Evolutionary conservation across 2,329 filamentous ascomycete genomes (phyloP).

Genomic region (Sphaerulina musiva): DNA sequence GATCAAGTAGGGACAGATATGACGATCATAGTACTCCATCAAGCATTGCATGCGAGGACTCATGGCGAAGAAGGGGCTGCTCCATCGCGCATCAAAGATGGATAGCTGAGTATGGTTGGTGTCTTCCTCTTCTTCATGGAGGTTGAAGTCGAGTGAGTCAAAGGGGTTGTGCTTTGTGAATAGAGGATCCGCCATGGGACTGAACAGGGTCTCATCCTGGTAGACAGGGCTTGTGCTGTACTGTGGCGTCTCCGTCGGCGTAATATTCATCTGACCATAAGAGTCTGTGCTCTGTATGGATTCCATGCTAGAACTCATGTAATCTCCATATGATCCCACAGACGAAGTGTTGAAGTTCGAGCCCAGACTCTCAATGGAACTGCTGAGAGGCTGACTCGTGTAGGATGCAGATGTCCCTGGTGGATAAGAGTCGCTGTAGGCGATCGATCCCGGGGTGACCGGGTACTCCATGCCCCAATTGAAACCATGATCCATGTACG

Average conservation of each 20-base stretch:
- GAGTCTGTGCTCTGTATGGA: slow-evolving; percentile 37
- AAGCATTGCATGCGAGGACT: slow-evolving; percentile 78
- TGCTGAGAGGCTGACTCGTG: slow-evolving; percentile 17
- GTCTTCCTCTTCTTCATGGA: slow-evolving; percentile 22
- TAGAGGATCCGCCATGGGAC: slow-evolving; percentile 20
- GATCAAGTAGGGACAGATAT: slow-evolving; percentile 85
- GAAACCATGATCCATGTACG: slow-evolving; percentile 45
- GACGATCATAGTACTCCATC: slow-evolving; percentile 88
- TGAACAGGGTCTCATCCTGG: slow-evolving; percentile 32
- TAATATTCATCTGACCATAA: slow-evolving; percentile 5
- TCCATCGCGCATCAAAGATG: slow-evolving; percentile 30
- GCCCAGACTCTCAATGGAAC: slow-evolving; percentile 16
- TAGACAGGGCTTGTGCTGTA: slow-evolving; percentile 7
- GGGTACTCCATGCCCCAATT: slow-evolving; percentile 44
- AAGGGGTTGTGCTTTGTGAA: slow-evolving; percentile 17
- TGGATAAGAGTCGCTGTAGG: slow-evolving; percentile 37
- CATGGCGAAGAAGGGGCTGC: slow-evolving; percentile 47
- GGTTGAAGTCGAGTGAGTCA: slow-evolving; percentile 16
- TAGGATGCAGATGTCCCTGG: slow-evolving; percentile 25
- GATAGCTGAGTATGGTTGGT: slow-evolving; percentile 18
- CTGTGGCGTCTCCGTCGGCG: slow-evolving; percentile 1
- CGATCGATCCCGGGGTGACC: slow-evolving; percentile 40
- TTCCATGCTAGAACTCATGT: slow-evolving; percentile 42
- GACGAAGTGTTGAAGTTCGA: slow-evolving; percentile 16
- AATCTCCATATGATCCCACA: slow-evolving; percentile 34